Evolutionary conservation across 139 green algal species (phyloP), one percentile per base, ranked within the genome.

Genomic region (Coelastrella sp.): DNA sequence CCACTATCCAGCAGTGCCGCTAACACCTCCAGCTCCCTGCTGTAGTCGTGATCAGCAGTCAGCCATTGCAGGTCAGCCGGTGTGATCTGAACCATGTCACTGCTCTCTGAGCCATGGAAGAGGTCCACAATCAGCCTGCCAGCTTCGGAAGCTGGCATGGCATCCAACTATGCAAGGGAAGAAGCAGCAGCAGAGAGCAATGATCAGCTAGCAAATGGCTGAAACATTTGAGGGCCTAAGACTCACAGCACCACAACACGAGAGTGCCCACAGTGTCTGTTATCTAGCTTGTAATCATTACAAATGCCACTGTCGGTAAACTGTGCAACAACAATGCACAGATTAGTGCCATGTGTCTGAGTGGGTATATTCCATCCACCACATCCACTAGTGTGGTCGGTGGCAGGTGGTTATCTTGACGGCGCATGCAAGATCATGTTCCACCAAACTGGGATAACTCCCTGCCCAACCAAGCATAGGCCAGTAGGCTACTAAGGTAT

Each of bases 1-100:
- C 69, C 69, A 2, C 45, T 34, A n/a, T 79, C 69, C 41, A 79
- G 40, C 69, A 79, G 23, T 25, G 69, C 69, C 25, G 30, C 27
- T 23, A 79, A 35, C 41, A 79, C 69, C 13, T 40, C 7, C 25
- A 79, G 41, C 8, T 79, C 41, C 41, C 27, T 41, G 69, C 50
- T 62, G 41, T 62, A 59, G 19, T 79, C 69, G 7, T 8, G 19
- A 41, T 79, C 69, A 79, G 41, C 69, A 25, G 69, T 79, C 2
- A 41, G 23, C 8, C 50, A 79, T 0, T 6, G 5, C 23, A 25
- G 5, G n/a, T 79, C 69, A 13, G 9, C 40, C 6, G 69, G 27
- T 7, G 25, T 21, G 25, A 79, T 41, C 19, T 23, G 60, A 41
- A 79, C 13, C 4, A 34, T 23, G 2, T 60, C 69, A 60, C 27